phyloP scores from a whole-genome alignment of 768 basidiomycete genomes.

The Rhizopogon roseolus region DNA sequence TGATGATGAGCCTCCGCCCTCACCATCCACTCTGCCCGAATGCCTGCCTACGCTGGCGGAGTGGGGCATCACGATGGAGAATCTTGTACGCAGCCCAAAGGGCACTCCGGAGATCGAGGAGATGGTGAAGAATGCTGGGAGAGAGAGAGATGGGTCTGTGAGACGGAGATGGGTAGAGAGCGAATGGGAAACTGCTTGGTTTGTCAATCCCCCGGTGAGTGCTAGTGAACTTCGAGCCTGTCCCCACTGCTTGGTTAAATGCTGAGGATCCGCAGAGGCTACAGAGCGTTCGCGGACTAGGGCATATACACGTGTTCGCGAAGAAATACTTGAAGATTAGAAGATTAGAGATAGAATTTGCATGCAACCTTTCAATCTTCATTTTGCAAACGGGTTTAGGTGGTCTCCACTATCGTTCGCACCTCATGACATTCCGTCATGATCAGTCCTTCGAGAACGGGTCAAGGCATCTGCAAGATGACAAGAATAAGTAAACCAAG shows the following conservation, averaged over 20 bases:
- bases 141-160: too few relatives aligned
- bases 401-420: too few relatives aligned
- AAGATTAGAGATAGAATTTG: background rate
- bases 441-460: too few relatives aligned
- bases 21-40: slow-evolving; percentile 51
- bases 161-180: too few relatives aligned
- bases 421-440: too few relatives aligned
- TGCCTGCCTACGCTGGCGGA: slow-evolving; percentile 62
- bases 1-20: slow-evolving; percentile 44
- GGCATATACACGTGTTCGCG: slow-evolving; percentile 87
- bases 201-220: slow-evolving; percentile 85
- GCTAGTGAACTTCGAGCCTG: slow-evolving; percentile 23
- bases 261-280: slow-evolving; percentile 42
- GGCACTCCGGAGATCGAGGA: too few relatives aligned
- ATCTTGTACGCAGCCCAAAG: slow-evolving; percentile 46
- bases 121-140: too few relatives aligned
- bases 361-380: background rate
- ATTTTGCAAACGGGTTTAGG: background rate
- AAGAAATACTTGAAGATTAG: slow-evolving; percentile 32
- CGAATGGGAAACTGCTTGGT: slow-evolving; percentile 50
- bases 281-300: slow-evolving; percentile 71
- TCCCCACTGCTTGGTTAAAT: background rate
- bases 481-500: too few relatives aligned
- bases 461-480: too few relatives aligned
- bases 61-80: slow-evolving; percentile 65